Evolutionary conservation across 2,329 filamentous ascomycete genomes (phyloP).

Genomic region (Fusarium hainanense): DNA sequence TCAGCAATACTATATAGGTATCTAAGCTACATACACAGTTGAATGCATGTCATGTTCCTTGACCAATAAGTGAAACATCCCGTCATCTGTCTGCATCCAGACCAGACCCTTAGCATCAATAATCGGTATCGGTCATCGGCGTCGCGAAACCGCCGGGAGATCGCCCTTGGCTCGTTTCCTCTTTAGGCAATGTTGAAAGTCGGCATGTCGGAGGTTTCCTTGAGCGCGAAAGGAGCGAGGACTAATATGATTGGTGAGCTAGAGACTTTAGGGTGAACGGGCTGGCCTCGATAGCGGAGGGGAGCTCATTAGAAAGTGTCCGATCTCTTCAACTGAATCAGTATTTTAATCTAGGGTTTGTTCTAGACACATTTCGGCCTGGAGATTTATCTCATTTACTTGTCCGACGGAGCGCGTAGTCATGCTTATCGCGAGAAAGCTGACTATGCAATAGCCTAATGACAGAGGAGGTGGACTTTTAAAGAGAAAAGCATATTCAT

Average conservation of each 20-base stretch:
- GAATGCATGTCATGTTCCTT: not conserved
- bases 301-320: not conserved
- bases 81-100: not conserved
- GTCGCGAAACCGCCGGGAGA: slow-evolving; percentile 24
- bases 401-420: not conserved
- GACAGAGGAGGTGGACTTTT: not conserved
- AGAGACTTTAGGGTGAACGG: not conserved
- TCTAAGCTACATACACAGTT: not conserved
- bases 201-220: slow-evolving; percentile 39
- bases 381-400: not conserved
- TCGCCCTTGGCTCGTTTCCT: slow-evolving; percentile 27
- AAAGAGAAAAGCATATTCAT: not conserved
- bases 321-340: not conserved
- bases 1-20: not conserved
- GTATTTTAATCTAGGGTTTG: not conserved
- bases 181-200: slow-evolving; percentile 20
- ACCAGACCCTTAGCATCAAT: not conserved
- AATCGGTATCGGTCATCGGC: slow-evolving; percentile 35
- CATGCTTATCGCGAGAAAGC: not conserved
- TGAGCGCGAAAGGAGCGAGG: slow-evolving; percentile 38
- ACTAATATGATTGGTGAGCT: slow-evolving; percentile 22
- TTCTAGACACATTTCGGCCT: not conserved
- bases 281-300: not conserved
- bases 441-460: not conserved
- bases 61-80: not conserved